These are phyloP conservation scores for Pleurotus giganteus DNA, from an alignment of 768 basidiomycete genomes.

Conservation along the genomic window DNA sequence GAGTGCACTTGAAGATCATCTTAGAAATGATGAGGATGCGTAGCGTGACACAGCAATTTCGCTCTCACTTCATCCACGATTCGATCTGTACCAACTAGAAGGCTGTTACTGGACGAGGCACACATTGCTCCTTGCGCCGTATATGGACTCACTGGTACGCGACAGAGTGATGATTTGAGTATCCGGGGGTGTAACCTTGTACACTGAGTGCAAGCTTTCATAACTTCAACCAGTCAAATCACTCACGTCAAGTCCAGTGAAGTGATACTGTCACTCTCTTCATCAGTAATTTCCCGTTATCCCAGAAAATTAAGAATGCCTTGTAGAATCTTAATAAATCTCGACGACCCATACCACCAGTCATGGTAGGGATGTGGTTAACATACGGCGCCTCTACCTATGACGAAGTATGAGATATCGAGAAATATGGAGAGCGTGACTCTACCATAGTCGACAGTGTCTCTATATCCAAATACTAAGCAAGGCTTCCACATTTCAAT, in stretches of 20 bases:
- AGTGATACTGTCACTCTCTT: conserved; percentile 1
- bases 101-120: neutral
- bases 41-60: neutral
- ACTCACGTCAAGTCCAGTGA: conserved; percentile 6
- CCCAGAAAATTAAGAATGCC: neutral
- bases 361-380: conserved; percentile 9
- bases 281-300: neutral
- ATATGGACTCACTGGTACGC: conserved; percentile 1
- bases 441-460: conserved; percentile 8
- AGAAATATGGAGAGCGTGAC: neutral
- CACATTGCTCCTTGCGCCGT: neutral
- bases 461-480: neutral
- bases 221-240: no score
- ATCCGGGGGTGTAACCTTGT: conserved; percentile 6
- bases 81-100: conserved; percentile 5
- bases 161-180: conserved; percentile 8
- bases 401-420: neutral
- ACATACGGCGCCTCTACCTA: conserved; percentile 6
- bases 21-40: neutral
- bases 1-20: conserved; percentile 11
- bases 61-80: conserved; percentile 8
- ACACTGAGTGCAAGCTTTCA: neutral
- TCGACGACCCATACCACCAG: conserved; percentile 3
- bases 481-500: neutral
- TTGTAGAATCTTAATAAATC: conserved; percentile 10